phyloP scores from a whole-genome alignment of 1,284 basidiomycete genomes.

The Vanrija sp. region DNA sequence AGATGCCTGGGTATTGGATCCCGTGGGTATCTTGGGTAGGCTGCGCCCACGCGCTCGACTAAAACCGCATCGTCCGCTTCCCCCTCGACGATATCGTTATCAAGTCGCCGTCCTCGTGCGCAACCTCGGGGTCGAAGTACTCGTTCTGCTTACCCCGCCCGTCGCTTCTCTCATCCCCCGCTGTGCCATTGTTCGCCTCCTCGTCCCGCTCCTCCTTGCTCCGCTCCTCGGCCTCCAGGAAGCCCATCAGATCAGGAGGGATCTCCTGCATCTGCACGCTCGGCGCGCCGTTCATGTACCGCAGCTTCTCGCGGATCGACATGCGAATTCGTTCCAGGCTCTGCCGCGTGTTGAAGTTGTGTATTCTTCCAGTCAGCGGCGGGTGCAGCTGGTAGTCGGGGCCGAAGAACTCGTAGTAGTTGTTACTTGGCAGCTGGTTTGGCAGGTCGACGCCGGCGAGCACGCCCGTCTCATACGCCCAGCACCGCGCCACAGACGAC shows the following conservation, averaged over 20 bases:
- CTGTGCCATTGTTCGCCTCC: conserved; percentile 52
- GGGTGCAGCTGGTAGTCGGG: conserved; percentile 92
- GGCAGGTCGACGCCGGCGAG: conserved; percentile 80
- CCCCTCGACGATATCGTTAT: conserved; percentile 3
- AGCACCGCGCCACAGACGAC: conserved; percentile 94
- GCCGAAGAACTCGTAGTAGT: conserved; percentile 90
- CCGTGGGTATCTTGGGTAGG: too few species aligned
- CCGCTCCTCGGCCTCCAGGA: conserved; percentile 71
- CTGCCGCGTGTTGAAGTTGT: conserved; percentile 83
- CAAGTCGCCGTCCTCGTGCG: conserved; percentile 7
- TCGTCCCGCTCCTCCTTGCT: conserved; percentile 64
- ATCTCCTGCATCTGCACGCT: conserved; percentile 96
- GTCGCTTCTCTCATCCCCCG: conserved; percentile 13
- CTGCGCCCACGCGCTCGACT: background rate
- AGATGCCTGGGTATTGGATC: too few species aligned
- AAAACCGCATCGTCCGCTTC: conserved; percentile 21
- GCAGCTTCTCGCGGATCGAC: conserved; percentile 79
- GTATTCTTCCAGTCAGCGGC: conserved; percentile 81
- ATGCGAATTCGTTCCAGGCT: conserved; percentile 81
- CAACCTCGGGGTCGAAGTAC: conserved; percentile 17
- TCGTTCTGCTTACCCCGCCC: conserved; percentile 18
- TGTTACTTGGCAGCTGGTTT: conserved; percentile 79
- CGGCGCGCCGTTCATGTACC: conserved; percentile 91
- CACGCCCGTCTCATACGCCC: conserved; percentile 96
- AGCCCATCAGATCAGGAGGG: conserved; percentile 80